phyloP scores from a whole-genome alignment of 2,329 filamentous ascomycete species.

The Boeremia lycopersici region DNA sequence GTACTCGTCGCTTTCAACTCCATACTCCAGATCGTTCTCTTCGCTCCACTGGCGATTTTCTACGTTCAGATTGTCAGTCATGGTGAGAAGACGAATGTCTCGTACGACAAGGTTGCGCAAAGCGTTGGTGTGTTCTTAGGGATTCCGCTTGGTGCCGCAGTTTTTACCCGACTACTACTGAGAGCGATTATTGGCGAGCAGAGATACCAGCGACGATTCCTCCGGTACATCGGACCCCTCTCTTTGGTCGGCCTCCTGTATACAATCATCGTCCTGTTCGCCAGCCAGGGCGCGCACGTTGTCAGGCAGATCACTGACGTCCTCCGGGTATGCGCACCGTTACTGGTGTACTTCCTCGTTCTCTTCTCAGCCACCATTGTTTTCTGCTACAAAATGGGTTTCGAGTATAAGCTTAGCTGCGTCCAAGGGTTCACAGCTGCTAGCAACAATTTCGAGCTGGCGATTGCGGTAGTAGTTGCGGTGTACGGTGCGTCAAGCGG shows the following conservation, averaged over 20 bases:
- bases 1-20: constrained; percentile 57
- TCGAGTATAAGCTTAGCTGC: constrained; percentile 70
- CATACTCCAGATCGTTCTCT: constrained; percentile 56
- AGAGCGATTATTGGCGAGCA: constrained; percentile 59
- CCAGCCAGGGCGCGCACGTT: constrained; percentile 79
- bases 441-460: constrained; percentile 92
- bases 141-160: constrained; percentile 79
- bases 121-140: constrained; percentile 84
- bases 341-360: constrained; percentile 79
- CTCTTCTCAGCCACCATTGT: constrained; percentile 75
- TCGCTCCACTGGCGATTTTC: constrained; percentile 55
- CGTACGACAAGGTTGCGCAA: constrained; percentile 73
- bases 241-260: constrained; percentile 84
- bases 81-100: constrained; percentile 51
- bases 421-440: constrained; percentile 90
- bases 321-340: constrained; percentile 77
- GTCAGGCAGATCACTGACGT: constrained; percentile 85
- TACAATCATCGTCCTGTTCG: constrained; percentile 86
- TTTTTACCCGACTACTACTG: constrained; percentile 73
- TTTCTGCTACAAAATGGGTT: constrained; percentile 68
- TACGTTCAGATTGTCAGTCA: constrained; percentile 70
- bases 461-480: constrained; percentile 85
- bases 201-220: constrained; percentile 72
- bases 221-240: constrained; percentile 73
- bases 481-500: constrained; percentile 79